A percentile compares a stretch with the other conserved stretches of the same genome.
Evolutionary conservation across 495 filamentous ascomycete species (phyloP).

Genomic region (Hyaloscypha bicolor): DNA sequence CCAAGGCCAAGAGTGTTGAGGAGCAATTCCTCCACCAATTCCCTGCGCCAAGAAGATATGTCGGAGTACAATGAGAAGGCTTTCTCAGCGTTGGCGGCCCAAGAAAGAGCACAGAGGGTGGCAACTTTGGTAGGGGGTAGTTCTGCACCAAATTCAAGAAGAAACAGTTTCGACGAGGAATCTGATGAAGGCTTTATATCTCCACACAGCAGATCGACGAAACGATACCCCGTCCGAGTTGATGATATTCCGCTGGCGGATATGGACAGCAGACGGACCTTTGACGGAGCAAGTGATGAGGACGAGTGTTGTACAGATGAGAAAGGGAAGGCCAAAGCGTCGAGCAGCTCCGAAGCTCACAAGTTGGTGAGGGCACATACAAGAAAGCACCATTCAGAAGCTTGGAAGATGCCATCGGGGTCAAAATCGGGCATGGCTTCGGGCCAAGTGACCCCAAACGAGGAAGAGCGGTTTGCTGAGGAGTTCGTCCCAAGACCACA

Average conservation of each 20-base stretch:
- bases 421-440: constrained; percentile 46
- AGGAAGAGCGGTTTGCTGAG: constrained; percentile 50
- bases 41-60: constrained; percentile 34
- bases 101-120: constrained; percentile 42
- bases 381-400: constrained; percentile 29
- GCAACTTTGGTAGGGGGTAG: constrained; percentile 36
- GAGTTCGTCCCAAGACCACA: constrained; percentile 68
- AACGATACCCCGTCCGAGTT: constrained; percentile 29
- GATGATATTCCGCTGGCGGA: constrained; percentile 41
- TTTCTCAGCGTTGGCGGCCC: constrained; percentile 42
- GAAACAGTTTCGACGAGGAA: constrained; percentile 42
- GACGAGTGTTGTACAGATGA: constrained; percentile 24
- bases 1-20: constrained; percentile 40
- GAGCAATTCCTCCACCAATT: constrained; percentile 38
- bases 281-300: constrained; percentile 32
- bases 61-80: constrained; percentile 37
- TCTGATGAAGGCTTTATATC: constrained; percentile 30
- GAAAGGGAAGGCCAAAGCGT: constrained; percentile 28
- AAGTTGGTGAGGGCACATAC: constrained; percentile 57
- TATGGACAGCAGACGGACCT: constrained; percentile 33
- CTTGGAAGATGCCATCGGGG: constrained; percentile 19
- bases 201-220: not conserved
- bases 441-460: constrained; percentile 60
- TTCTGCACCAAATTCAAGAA: constrained; percentile 41
- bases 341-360: constrained; percentile 45